Conservation (phyloP, 306 rosid species). For the Pueraria montana region DNA sequence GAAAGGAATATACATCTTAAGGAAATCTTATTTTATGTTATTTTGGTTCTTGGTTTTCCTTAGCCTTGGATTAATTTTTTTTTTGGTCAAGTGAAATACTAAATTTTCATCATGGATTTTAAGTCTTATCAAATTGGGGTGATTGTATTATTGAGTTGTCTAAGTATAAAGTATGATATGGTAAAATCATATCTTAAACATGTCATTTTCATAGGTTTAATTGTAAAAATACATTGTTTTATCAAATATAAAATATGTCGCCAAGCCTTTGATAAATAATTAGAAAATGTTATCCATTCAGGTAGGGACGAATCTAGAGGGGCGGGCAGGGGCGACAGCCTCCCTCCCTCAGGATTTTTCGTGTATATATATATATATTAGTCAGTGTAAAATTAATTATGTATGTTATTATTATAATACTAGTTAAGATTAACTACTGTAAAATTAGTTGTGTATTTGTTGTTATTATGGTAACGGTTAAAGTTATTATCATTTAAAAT, state of each 20-base stretch:
- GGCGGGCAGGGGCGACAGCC: no score
- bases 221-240: neutral
- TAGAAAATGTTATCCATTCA: neutral
- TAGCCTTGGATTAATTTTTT: neutral
- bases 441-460: no score
- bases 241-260: neutral
- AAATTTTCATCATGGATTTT: neutral
- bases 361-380: no score
- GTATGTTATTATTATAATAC: no score
- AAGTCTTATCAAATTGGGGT: neutral
- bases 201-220: neutral
- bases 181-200: slow-evolving; percentile 4
- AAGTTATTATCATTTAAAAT: no score
- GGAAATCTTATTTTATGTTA: no score
- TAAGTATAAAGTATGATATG: neutral
- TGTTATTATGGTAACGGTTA: no score
- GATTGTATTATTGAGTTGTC: slow-evolving; percentile 6
- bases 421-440: no score
- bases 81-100: neutral
- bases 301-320: no score
- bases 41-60: neutral
- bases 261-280: slow-evolving; percentile 1
- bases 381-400: no score
- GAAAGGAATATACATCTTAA: no score
- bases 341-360: no score